A percentile compares a stretch with the other conserved stretches of the same genome.
Evolutionary conservation across 176 grass and related monocot genomes (phyloP).

Genomic region (Thalia dealbata): DNA sequence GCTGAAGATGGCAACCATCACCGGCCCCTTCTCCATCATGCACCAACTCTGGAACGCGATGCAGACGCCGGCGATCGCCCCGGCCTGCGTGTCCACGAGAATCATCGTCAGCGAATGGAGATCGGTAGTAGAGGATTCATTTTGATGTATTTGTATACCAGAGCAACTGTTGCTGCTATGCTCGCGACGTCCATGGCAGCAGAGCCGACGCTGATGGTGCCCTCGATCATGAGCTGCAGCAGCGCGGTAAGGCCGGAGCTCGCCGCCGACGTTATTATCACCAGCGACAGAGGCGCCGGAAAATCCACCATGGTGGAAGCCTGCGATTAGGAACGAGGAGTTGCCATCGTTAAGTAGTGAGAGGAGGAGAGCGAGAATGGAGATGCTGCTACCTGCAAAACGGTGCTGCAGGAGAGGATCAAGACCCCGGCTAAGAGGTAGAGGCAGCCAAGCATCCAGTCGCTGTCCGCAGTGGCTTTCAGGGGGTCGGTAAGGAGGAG

Average conservation of each 20-base stretch:
- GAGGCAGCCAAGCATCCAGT: conserved; percentile 56
- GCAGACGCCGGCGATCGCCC: conserved; percentile 20
- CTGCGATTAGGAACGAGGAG: conserved; percentile 9
- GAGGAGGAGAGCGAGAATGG: not conserved
- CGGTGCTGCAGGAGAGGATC: conserved; percentile 25
- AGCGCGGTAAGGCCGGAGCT: conserved; percentile 32
- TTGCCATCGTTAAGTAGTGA: not conserved
- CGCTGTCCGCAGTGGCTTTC: conserved; percentile 9
- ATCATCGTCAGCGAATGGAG: not conserved
- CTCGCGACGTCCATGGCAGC: conserved; percentile 1
- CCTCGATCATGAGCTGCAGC: conserved; percentile 27
- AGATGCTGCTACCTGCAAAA: conserved; percentile 33
- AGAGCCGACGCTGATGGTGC: conserved; percentile 25
- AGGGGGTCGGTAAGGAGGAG: not conserved
- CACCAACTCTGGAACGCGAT: conserved; percentile 44
- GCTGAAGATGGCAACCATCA: conserved; percentile 48
- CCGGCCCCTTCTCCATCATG: conserved; percentile 36
- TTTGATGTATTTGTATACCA: too few relatives aligned
- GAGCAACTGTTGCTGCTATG: conserved; percentile 21
- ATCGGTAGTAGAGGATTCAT: not conserved
- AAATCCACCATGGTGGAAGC: conserved; percentile 28
- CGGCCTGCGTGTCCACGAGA: conserved; percentile 29
- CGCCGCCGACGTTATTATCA: conserved; percentile 10
- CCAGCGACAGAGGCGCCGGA: conserved; percentile 41
- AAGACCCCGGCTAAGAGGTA: conserved; percentile 29